Evolutionary conservation across 352 stramenopile genomes (phyloP).

Genomic region (Phytopythium helicoides): DNA sequence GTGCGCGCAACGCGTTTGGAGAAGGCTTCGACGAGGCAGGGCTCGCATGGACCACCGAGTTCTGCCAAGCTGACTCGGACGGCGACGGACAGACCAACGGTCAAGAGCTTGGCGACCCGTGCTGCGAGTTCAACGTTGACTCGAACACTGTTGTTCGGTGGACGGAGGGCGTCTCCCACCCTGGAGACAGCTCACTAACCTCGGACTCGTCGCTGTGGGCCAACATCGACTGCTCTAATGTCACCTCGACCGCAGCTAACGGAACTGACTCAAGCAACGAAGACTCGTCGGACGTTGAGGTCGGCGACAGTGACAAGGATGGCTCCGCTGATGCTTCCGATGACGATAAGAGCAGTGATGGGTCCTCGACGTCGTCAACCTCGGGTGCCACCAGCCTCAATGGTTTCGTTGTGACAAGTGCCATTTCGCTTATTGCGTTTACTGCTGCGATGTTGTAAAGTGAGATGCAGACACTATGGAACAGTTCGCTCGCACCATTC

Average conservation of each 20-base stretch:
- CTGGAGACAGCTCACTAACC: slow-evolving; percentile 18
- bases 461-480: too few relatives aligned
- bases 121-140: slow-evolving; percentile 13
- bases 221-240: slow-evolving; percentile 19
- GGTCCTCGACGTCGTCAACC: too few relatives aligned
- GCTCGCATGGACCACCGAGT: slow-evolving; percentile 21
- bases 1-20: slow-evolving; percentile 36
- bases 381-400: too few relatives aligned
- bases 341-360: not conserved
- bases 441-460: too few relatives aligned
- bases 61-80: too few relatives aligned
- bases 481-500: too few relatives aligned
- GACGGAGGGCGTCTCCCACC: slow-evolving; percentile 13
- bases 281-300: slow-evolving; percentile 2
- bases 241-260: slow-evolving; percentile 6
- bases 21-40: slow-evolving; percentile 22
- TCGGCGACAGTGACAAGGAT: slow-evolving; percentile 1
- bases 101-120: too few relatives aligned
- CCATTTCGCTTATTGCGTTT: too few relatives aligned
- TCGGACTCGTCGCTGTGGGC: slow-evolving; percentile 32
- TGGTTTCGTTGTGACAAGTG: too few relatives aligned
- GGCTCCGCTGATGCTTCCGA: not conserved
- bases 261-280: not conserved
- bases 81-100: too few relatives aligned
- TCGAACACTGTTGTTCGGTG: slow-evolving; percentile 8